phyloP scores from a whole-genome alignment of 1,284 basidiomycete genomes.

The Grifola frondosa region DNA sequence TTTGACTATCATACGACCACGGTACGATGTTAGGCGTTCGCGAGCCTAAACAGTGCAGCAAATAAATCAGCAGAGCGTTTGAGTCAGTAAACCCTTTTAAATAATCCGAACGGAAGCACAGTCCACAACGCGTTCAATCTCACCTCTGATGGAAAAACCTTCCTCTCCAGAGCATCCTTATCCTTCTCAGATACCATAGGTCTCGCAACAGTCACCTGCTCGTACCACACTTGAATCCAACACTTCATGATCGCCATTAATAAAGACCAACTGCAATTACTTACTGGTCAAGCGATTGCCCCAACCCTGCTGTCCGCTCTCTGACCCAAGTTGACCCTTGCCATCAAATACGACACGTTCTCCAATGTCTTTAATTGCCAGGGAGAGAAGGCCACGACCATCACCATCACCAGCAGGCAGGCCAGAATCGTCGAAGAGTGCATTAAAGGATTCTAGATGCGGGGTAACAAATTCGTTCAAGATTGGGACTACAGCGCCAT shows the following conservation, averaged over 20 bases:
- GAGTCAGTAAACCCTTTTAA: not conserved
- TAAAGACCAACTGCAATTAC: too few species aligned
- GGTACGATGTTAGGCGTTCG: slow-evolving; percentile 90
- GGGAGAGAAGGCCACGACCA: slow-evolving; percentile 77
- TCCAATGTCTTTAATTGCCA: slow-evolving; percentile 84
- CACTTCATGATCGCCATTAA: slow-evolving; percentile 3
- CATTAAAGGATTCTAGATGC: slow-evolving; percentile 96
- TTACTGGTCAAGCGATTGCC: slow-evolving; percentile 82
- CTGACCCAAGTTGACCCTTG: slow-evolving; percentile 50
- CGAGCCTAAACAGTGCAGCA: slow-evolving; percentile 61
- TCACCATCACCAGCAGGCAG: slow-evolving; percentile 71
- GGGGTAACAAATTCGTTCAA: slow-evolving; percentile 93
- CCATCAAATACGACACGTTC: slow-evolving; percentile 93
- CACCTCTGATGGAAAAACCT: slow-evolving; percentile 90
- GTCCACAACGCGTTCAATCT: slow-evolving; percentile 14
- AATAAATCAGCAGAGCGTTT: not conserved
- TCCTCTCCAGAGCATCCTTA: slow-evolving; percentile 71
- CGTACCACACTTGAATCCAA: slow-evolving; percentile 77
- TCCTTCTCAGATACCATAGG: slow-evolving; percentile 90
- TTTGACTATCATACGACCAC: slow-evolving; percentile 88
- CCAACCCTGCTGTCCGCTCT: slow-evolving; percentile 59
- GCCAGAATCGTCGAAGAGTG: slow-evolving; percentile 87
- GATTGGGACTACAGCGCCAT: slow-evolving; percentile 74
- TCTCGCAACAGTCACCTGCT: slow-evolving; percentile 79
- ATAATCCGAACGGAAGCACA: not conserved